Conservation (phyloP, 2,329 filamentous ascomycete species). For the Monosporascus cannonballus region DNA sequence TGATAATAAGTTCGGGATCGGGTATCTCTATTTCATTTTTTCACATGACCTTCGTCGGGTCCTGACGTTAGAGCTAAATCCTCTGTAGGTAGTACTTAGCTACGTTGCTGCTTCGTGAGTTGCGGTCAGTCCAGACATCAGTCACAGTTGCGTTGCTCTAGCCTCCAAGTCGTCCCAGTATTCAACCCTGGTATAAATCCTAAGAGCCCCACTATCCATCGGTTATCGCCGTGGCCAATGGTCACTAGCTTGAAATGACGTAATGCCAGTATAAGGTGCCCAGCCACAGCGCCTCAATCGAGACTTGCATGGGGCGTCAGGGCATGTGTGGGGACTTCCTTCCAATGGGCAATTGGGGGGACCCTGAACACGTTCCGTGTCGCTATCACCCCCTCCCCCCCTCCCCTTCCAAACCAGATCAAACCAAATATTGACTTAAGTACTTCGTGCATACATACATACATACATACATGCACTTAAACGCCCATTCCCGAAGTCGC, state of each 20-base stretch:
- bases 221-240: not conserved
- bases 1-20: too few relatives aligned
- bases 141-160: too few relatives aligned
- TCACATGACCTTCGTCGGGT: too few relatives aligned
- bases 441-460: too few relatives aligned
- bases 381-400: too few relatives aligned
- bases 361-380: too few relatives aligned
- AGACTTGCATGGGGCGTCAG: too few relatives aligned
- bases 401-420: constrained; percentile 15
- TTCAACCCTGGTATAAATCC: not conserved
- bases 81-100: too few relatives aligned
- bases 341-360: not conserved
- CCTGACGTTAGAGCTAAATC: too few relatives aligned
- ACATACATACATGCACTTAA: not conserved
- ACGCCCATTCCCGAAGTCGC: not conserved
- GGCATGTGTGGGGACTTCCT: not conserved
- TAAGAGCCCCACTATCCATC: too few relatives aligned
- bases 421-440: constrained; percentile 25
- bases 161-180: not conserved
- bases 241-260: not conserved
- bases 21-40: too few relatives aligned
- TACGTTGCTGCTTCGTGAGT: too few relatives aligned
- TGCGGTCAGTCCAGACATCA: constrained; percentile 4
- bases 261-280: not conserved
- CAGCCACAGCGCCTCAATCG: not conserved